Evolutionary conservation across 2,329 filamentous ascomycete species (phyloP).

Genomic region (Epicoccum sorghinum): DNA sequence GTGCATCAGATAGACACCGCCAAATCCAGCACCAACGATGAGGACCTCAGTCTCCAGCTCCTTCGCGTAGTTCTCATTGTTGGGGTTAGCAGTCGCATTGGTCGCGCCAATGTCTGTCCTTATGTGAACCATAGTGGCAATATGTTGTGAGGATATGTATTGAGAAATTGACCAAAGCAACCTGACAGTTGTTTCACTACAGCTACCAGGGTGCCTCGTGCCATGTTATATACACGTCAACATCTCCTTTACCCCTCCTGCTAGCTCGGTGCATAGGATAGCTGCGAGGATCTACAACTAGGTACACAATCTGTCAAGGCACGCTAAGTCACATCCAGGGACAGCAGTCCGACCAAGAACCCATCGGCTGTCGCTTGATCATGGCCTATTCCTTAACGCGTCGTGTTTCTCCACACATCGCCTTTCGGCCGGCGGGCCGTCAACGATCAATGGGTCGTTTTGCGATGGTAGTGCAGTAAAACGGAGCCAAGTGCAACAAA

Average conservation of each 20-base stretch:
- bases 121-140: conserved; percentile 36
- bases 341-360: neutral
- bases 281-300: conserved; percentile 17
- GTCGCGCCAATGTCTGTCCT: conserved; percentile 41
- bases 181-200: neutral
- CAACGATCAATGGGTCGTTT: conserved; percentile 8
- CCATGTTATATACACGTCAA: conserved; percentile 28
- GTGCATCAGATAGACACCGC: conserved; percentile 51
- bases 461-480: neutral
- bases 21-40: conserved; percentile 51
- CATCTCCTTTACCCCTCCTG: conserved; percentile 19
- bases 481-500: conserved; percentile 12
- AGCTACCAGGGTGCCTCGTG: neutral
- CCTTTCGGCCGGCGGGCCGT: conserved; percentile 22
- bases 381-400: neutral
- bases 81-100: conserved; percentile 22
- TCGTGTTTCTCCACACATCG: conserved; percentile 3
- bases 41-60: conserved; percentile 46
- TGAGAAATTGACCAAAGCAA: neutral
- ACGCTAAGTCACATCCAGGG: conserved; percentile 4
- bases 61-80: conserved; percentile 43
- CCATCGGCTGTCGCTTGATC: conserved; percentile 2
- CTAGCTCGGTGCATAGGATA: conserved; percentile 14
- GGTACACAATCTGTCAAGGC: neutral
- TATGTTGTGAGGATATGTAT: neutral